A percentile compares a stretch with the other conserved stretches of the same genome.
Evolutionary conservation across 2,329 filamentous ascomycete genomes (phyloP).

Genomic region (Scedosporium aurantiacum): DNA sequence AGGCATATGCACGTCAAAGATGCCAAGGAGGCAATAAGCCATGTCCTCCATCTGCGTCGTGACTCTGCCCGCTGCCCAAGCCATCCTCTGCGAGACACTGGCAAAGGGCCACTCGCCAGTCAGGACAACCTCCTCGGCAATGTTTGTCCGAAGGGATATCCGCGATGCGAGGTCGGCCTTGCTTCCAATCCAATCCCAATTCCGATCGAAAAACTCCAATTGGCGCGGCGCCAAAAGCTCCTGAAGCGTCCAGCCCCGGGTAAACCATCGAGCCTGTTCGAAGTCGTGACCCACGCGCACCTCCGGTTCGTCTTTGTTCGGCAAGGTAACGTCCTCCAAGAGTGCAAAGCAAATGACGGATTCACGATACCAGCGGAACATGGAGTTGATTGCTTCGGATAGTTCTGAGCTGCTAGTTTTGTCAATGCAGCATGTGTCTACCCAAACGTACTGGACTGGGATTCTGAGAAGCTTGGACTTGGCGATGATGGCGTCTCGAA

Average conservation of each 20-base stretch:
- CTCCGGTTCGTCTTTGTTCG: background rate
- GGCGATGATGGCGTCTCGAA: conserved; percentile 1
- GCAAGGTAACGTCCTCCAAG: conserved; percentile 12
- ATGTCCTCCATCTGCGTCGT: conserved; percentile 15
- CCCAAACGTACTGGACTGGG: conserved; percentile 17
- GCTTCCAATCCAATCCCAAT: conserved; percentile 18
- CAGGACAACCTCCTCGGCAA: background rate
- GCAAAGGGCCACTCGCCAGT: conserved; percentile 7
- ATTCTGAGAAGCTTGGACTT: conserved; percentile 2
- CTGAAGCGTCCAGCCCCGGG: conserved; percentile 49
- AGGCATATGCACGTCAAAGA: conserved; percentile 17
- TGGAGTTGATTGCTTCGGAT: conserved; percentile 15
- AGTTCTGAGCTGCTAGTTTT: conserved; percentile 20
- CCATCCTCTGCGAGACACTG: conserved; percentile 14
- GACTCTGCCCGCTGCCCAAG: conserved; percentile 13
- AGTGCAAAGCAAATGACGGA: conserved; percentile 16
- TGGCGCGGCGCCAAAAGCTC: conserved; percentile 44
- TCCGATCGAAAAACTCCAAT: conserved; percentile 18
- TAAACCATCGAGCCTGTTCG: conserved; percentile 20
- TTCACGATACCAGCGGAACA: conserved; percentile 21
- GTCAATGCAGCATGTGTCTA: conserved; percentile 22
- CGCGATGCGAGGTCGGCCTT: conserved; percentile 14
- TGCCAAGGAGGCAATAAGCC: conserved; percentile 16
- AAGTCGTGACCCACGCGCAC: conserved; percentile 1
- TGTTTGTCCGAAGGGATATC: conserved; percentile 11